phyloP scores from a whole-genome alignment of 2,329 filamentous ascomycete genomes.

The Colletotrichum tamarilloi region DNA sequence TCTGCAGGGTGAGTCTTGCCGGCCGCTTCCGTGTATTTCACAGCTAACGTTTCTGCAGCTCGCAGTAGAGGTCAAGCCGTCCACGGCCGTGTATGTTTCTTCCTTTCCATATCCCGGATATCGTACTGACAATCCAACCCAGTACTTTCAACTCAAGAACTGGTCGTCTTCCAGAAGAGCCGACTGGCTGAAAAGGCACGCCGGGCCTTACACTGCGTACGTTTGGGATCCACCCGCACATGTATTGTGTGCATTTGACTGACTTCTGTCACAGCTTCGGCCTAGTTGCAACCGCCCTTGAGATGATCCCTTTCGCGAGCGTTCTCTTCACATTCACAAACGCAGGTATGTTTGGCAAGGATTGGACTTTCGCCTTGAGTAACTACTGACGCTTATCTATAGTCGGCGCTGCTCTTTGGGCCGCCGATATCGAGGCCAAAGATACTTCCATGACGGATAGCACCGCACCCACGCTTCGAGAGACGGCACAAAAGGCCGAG shows the following conservation, averaged over 20 bases:
- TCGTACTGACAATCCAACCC: constrained; percentile 35
- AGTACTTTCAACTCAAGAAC: constrained; percentile 93
- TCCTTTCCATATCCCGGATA: not conserved
- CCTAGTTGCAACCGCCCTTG: constrained; percentile 79
- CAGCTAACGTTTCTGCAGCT: constrained; percentile 6
- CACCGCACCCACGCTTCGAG: constrained; percentile 62
- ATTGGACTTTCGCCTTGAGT: not conserved
- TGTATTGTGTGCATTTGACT: not conserved
- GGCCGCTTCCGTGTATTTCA: constrained; percentile 28
- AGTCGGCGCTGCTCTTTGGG: constrained; percentile 96
- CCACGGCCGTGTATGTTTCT: constrained; percentile 63
- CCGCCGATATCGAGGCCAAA: constrained; percentile 80
- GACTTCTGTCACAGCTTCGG: constrained; percentile 69
- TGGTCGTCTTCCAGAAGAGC: constrained; percentile 76
- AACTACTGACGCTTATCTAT: constrained; percentile 36
- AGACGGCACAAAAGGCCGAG: constrained; percentile 61
- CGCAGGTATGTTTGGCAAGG: constrained; percentile 61
- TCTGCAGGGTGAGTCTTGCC: constrained; percentile 69
- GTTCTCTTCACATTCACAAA: constrained; percentile 93
- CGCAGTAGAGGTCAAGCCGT: constrained; percentile 59
- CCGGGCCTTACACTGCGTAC: constrained; percentile 84
- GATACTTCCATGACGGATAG: constrained; percentile 59
- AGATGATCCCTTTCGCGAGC: constrained; percentile 85
- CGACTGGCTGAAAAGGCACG: constrained; percentile 76
- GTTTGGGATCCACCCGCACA: constrained; percentile 6